These are phyloP conservation scores for Termitomyces sp. DNA, from an alignment of 768 basidiomycete species.

Conservation along the genomic window DNA sequence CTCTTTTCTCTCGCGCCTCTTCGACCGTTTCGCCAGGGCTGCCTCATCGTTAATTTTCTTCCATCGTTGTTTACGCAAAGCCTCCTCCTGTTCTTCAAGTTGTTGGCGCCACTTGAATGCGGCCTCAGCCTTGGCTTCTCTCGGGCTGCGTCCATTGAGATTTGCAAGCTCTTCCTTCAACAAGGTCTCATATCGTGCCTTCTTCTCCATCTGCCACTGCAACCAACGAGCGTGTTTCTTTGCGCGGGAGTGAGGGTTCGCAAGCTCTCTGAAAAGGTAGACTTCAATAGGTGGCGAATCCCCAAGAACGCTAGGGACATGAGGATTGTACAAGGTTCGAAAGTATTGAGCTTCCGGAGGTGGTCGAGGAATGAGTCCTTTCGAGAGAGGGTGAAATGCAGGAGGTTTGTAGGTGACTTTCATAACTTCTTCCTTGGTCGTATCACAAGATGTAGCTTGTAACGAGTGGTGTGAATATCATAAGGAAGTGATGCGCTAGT, in stretches of 20 bases:
- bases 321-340: constrained; percentile 52
- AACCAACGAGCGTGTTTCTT: constrained; percentile 81
- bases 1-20: constrained; percentile 48
- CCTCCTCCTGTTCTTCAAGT: constrained; percentile 52
- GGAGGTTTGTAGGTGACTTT: constrained; percentile 72
- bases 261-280: constrained; percentile 62
- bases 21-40: constrained; percentile 51
- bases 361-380: constrained; percentile 32
- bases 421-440: constrained; percentile 51
- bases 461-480: not conserved
- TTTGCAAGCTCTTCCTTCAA: constrained; percentile 49
- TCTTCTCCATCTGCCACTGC: constrained; percentile 41
- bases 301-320: constrained; percentile 35
- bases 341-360: constrained; percentile 54
- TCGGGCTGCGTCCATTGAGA: constrained; percentile 53
- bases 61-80: constrained; percentile 56
- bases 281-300: constrained; percentile 61
- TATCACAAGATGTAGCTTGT: constrained; percentile 61
- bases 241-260: constrained; percentile 78
- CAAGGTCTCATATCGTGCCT: constrained; percentile 47
- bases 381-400: constrained; percentile 33
- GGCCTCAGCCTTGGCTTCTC: constrained; percentile 69
- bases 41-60: constrained; percentile 43
- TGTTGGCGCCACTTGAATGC: constrained; percentile 66
- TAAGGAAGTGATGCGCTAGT: not conserved